Base-by-base conservation (phyloP, 228 moss, liverwort and hornwort genomes). In the Sphagnum magellanicum region DNA sequence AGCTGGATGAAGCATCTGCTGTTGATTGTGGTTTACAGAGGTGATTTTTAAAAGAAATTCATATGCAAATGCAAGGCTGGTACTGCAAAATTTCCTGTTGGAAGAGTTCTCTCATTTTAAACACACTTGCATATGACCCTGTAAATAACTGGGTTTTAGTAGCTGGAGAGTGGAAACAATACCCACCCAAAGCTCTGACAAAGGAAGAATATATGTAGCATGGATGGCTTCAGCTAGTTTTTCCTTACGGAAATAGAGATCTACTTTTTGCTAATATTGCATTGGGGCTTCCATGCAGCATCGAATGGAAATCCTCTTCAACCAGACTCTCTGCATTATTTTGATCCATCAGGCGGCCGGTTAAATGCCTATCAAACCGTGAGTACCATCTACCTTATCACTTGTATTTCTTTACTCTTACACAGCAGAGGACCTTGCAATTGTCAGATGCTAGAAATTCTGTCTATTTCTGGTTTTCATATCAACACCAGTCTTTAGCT, bases 251-350 rank as follows among this genome's bases (percentile, higher is more conserved):
- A 32, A 32, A 32, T 32, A 2, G 32, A 32, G 32, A 32, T 32
- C 32, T 32, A 32, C 32, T 32, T 32, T 32, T 32, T 32, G 55
- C 12, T 12, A 55, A 55, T 55, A 8, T 55, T 6, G 51, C 9
- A 16, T 10, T 50, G 5, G 51, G 4, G 5, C 50, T n/a, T 12
- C 55, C 12, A 55, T 55, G 16, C 73, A 84, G 91, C 90, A 10
- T 97, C 97, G 0, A 97, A 97, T 51, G 97, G 97, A 67, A 80
- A 93, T 63, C 90, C 91, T 5, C 81, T 69, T 49, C 88, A 85
- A 59, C 85, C 83, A 4, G 71, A 84, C 68, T 97, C 97, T 0
- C 72, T 97, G 11, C 97, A 97, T 65, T 97, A 82, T 71, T 77
- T 93, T 16, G 93, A 93, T 69, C 93, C 88, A 50, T 67, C 11